These are phyloP conservation scores for Ascochyta fabae DNA, from an alignment of 2,329 filamentous ascomycete genomes.

Conservation along the genomic window DNA sequence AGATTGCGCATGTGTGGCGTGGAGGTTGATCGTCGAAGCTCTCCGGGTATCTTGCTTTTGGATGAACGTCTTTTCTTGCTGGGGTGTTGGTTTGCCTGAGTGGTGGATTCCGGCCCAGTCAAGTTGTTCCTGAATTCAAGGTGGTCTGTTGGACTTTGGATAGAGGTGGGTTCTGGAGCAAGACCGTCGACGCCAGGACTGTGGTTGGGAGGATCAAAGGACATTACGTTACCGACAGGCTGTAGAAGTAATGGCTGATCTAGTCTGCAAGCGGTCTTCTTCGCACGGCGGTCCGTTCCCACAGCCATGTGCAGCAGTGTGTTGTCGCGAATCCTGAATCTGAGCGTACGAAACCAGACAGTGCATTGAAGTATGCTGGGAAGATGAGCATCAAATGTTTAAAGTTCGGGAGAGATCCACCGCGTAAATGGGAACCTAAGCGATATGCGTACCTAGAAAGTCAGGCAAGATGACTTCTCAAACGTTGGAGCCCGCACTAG, in stretches of 20 bases:
- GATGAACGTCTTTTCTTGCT: slow-evolving; percentile 48
- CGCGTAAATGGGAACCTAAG: slow-evolving; percentile 28
- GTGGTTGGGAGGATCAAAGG: slow-evolving; percentile 41
- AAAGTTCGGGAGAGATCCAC: slow-evolving; percentile 32
- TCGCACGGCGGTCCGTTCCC: slow-evolving; percentile 44
- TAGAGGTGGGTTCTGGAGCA: slow-evolving; percentile 30
- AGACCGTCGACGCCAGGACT: slow-evolving; percentile 36
- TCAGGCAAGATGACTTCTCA: slow-evolving; percentile 39
- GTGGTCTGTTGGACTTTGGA: slow-evolving; percentile 31
- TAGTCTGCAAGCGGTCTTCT: slow-evolving; percentile 43
- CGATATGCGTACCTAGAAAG: slow-evolving; percentile 38
- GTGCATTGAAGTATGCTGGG: slow-evolving; percentile 40
- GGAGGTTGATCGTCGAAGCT: slow-evolving; percentile 53
- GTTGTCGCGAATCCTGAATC: slow-evolving; percentile 36
- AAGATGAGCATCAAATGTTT: slow-evolving; percentile 39
- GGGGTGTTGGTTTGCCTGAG: slow-evolving; percentile 32
- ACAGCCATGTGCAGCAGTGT: slow-evolving; percentile 48
- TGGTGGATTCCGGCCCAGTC: slow-evolving; percentile 24
- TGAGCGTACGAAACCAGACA: slow-evolving; percentile 29
- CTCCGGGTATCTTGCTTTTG: slow-evolving; percentile 49
- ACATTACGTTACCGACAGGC: slow-evolving; percentile 44
- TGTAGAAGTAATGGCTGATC: slow-evolving; percentile 43
- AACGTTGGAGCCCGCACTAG: slow-evolving; percentile 48
- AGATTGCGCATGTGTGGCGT: slow-evolving; percentile 57
- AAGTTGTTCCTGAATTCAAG: slow-evolving; percentile 28